These are phyloP conservation scores for Aspergillus neoniger DNA, from an alignment of 2,329 filamentous ascomycete species.

Conservation along the genomic window DNA sequence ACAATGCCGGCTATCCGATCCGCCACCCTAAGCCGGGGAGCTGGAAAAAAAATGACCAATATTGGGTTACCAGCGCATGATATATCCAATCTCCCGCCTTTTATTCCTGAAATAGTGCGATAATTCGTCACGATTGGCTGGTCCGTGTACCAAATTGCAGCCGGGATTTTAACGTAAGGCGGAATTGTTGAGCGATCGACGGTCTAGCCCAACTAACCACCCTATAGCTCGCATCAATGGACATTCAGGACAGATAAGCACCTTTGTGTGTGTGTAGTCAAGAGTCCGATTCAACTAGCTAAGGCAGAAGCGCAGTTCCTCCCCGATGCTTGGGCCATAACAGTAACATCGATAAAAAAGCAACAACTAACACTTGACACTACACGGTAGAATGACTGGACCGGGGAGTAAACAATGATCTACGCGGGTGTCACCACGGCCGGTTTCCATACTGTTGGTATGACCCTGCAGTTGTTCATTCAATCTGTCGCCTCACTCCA, in stretches of 20 bases:
- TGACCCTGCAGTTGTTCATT: not conserved
- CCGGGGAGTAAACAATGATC: too few species aligned
- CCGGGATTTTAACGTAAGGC: not conserved
- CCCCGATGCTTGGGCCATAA: too few species aligned
- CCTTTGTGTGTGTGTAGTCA: not conserved
- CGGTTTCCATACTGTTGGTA: not conserved
- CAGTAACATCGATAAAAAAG: too few species aligned
- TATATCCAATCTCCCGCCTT: conserved; percentile 4
- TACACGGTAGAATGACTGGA: too few species aligned
- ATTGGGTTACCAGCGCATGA: not conserved
- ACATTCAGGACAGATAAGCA: not conserved
- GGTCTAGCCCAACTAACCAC: not conserved
- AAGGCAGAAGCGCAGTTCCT: not conserved
- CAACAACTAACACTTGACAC: too few species aligned
- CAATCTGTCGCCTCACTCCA: not conserved
- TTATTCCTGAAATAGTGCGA: not conserved
- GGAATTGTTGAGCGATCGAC: not conserved
- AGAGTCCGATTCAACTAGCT: not conserved
- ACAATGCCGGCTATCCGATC: not conserved
- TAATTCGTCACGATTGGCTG: not conserved
- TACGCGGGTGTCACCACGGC: too few species aligned
- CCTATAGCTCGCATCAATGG: not conserved
- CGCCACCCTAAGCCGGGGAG: not conserved
- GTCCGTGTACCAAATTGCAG: not conserved
- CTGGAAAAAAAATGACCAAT: conserved; percentile 5